Evolutionary conservation across 345 rosid species (phyloP), one percentile per base, ranked within the genome.

Genomic region (Laguncularia racemosa): DNA sequence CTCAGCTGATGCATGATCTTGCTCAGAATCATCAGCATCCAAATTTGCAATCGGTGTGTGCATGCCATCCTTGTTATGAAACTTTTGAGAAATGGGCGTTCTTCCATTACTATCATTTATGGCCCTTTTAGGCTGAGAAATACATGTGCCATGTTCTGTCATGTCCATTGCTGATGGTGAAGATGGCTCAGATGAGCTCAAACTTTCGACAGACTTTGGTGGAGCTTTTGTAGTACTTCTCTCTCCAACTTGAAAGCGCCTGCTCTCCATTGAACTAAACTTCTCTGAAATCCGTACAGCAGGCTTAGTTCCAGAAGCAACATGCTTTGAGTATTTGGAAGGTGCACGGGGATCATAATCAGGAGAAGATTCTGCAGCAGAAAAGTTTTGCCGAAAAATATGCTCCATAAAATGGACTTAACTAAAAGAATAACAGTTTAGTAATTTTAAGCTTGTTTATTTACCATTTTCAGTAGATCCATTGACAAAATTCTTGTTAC

Each of bases 381-480:
- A 51, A 53, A 43, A 71, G 16, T 52, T 44, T 60, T 26, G 51
- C 59, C 51, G 70, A 18, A 66, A 13, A 79, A 33, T 33, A 7
- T 5, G 40, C 6, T 33, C 40, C 9, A 7, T 33, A 33, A 33
- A 33, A 33, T 33, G 0, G 17, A 55, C 16, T 21, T n/a, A 20
- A 50, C 21, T 50, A 48, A 16, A 14, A 17, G 13, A 52, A 52
- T 60, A 12, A 16, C 13, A 52, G 12, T 14, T 52, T 45, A 50
- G 53, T 51, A 9, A 56, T 11, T 20, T 11, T 33, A 40, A 50
- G 0, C 16, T 16, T 45, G 8, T 46, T 15, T 55, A 20, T 38
- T 46, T 67, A 92, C 96, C 92, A 77, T 48, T 48, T 46, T 58
- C 69, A 64, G 48, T 58, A 73, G 68, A 56, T 21, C 60, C 82